phyloP scores from a whole-genome alignment of 768 basidiomycete genomes.

The Gloeopeniophorella convolvens region DNA sequence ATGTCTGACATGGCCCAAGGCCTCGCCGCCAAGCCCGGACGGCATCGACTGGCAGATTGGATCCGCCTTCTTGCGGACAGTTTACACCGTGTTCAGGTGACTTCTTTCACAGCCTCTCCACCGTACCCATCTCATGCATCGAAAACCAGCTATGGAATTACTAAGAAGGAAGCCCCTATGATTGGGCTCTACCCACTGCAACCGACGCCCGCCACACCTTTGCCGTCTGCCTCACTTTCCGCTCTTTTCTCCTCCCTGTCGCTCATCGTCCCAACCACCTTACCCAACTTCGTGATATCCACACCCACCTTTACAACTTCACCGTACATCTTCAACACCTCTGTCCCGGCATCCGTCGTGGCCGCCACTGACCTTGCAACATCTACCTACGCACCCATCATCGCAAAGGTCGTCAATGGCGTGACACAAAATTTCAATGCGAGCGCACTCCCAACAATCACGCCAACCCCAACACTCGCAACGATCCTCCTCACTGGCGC shows the following conservation, averaged over 20 bases:
- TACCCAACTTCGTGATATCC: constrained; percentile 65
- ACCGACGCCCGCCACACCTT: constrained; percentile 34
- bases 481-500: constrained; percentile 56
- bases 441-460: constrained; percentile 52
- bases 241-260: constrained; percentile 56
- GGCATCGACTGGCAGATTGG: constrained; percentile 84
- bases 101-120: background rate
- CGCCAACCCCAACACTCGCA: constrained; percentile 41
- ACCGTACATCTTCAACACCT: constrained; percentile 62
- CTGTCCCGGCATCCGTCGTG: constrained; percentile 39
- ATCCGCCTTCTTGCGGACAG: constrained; percentile 61
- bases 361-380: constrained; percentile 59
- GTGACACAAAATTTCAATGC: constrained; percentile 33
- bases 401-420: constrained; percentile 24
- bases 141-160: constrained; percentile 59
- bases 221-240: constrained; percentile 35
- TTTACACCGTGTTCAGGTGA: constrained; percentile 75
- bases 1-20: constrained; percentile 72
- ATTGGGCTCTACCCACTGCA: constrained; percentile 65
- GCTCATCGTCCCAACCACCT: constrained; percentile 56
- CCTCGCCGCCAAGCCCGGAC: constrained; percentile 56
- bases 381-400: constrained; percentile 60
- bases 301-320: constrained; percentile 61
- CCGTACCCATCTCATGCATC: background rate
- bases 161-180: constrained; percentile 64